These are phyloP conservation scores for Leccinum disarticulatum DNA, from an alignment of 768 basidiomycete species.

Conservation along the genomic window DNA sequence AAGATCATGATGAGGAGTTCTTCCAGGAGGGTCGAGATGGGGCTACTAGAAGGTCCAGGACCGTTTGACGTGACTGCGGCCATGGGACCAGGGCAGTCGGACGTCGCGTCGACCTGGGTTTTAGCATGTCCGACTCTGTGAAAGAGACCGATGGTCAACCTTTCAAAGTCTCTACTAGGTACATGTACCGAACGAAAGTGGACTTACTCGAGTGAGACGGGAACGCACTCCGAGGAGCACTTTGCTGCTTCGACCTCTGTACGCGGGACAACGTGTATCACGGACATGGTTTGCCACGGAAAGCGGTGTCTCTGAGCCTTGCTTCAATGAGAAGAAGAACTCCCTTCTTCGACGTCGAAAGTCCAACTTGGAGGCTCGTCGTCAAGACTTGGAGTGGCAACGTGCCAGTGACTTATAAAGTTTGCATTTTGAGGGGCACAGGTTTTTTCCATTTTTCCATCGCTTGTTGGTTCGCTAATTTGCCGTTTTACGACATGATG, in stretches of 20 bases:
- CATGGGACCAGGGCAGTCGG: too few species aligned
- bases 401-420: not conserved
- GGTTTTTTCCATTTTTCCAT: not conserved
- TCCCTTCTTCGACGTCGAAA: not conserved
- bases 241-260: not conserved
- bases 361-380: not conserved
- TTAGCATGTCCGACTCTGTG: not conserved
- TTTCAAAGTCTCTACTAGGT: not conserved
- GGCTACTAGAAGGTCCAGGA: not conserved
- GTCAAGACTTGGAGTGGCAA: too few species aligned
- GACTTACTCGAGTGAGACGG: conserved; percentile 2
- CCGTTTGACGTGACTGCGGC: not conserved
- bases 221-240: not conserved
- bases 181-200: not conserved
- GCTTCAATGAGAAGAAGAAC: not conserved
- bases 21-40: conserved; percentile 14
- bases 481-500: not conserved
- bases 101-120: not conserved
- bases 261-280: not conserved
- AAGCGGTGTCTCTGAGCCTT: not conserved
- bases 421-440: not conserved
- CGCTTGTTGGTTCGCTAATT: not conserved
- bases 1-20: conserved; percentile 25
- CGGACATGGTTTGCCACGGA: not conserved
- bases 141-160: not conserved